A percentile compares a stretch with the other conserved stretches of the same genome.
Conservation (phyloP, 306 rosid genomes). For the Begonia masoniana region DNA sequence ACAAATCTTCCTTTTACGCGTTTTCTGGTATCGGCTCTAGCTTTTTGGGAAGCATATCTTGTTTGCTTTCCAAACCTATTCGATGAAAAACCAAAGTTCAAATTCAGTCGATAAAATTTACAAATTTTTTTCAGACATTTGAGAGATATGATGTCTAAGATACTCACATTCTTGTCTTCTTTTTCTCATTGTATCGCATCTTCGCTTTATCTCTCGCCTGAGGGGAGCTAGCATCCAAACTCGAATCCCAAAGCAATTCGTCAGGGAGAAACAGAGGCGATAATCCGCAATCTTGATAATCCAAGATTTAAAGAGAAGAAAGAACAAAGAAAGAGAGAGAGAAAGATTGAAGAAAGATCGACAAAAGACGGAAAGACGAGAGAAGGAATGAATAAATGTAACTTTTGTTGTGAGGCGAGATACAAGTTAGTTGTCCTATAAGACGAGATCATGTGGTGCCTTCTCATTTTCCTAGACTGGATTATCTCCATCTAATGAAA, state of each 20-base stretch:
- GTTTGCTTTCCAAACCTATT: slow-evolving; percentile 88
- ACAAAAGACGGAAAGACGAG: no score
- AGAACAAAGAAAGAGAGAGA: no score
- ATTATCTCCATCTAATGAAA: no score
- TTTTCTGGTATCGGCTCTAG: slow-evolving; percentile 87
- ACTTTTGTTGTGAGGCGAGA: no score
- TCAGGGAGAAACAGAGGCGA: slow-evolving; percentile 42
- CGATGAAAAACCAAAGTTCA: slow-evolving; percentile 7
- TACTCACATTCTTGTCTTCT: slow-evolving; percentile 67
- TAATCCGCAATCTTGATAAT: slow-evolving; percentile 53
- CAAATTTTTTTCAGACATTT: neutral
- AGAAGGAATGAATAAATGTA: no score
- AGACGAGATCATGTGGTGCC: no score
- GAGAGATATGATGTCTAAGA: neutral
- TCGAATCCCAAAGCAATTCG: slow-evolving; percentile 57
- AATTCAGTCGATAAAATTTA: slow-evolving; percentile 2
- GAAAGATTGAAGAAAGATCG: no score
- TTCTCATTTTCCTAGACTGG: no score
- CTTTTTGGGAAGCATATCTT: slow-evolving; percentile 85
- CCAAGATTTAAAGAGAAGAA: no score
- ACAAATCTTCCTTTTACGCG: slow-evolving; percentile 88
- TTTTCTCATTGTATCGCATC: slow-evolving; percentile 79
- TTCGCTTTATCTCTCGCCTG: slow-evolving; percentile 72
- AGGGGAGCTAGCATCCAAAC: slow-evolving; percentile 40
- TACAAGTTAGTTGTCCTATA: no score